These are phyloP conservation scores for Debaryomyces fabryi DNA, from an alignment of 1,139 yeast genomes.

Conservation along the genomic window DNA sequence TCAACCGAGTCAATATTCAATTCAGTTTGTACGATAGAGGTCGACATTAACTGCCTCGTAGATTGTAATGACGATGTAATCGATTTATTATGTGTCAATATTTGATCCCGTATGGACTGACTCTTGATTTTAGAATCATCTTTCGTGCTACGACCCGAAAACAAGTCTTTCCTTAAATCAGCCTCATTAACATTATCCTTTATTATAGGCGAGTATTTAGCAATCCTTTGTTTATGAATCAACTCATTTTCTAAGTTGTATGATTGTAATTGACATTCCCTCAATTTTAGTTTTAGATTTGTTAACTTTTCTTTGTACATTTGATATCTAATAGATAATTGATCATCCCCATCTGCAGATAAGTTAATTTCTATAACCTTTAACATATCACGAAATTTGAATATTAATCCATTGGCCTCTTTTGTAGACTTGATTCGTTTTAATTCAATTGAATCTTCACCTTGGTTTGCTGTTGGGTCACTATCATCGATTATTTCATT, in stretches of 20 bases:
- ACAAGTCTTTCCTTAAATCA: slow-evolving; percentile 21
- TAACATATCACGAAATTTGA: slow-evolving; percentile 24
- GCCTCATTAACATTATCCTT: slow-evolving; percentile 12
- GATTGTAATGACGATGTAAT: slow-evolving; percentile 56
- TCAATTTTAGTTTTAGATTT: slow-evolving; percentile 26
- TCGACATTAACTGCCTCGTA: slow-evolving; percentile 56
- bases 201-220: slow-evolving; percentile 18
- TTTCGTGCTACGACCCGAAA: slow-evolving; percentile 22
- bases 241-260: slow-evolving; percentile 27
- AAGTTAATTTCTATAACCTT: slow-evolving; percentile 20
- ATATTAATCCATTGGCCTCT: slow-evolving; percentile 16
- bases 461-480: slow-evolving; percentile 11
- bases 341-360: slow-evolving; percentile 11
- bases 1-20: slow-evolving; percentile 63
- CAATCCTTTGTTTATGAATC: slow-evolving; percentile 33
- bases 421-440: slow-evolving; percentile 19
- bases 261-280: slow-evolving; percentile 29
- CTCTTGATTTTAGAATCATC: slow-evolving; percentile 13
- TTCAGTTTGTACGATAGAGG: slow-evolving; percentile 62
- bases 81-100: slow-evolving; percentile 51
- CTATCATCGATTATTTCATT: slow-evolving; percentile 16
- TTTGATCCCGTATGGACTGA: slow-evolving; percentile 33
- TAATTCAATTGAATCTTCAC: slow-evolving; percentile 19
- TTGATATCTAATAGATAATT: slow-evolving; percentile 12
- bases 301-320: slow-evolving; percentile 26